phyloP scores from a whole-genome alignment of 2,329 filamentous ascomycete genomes.

The Byssoonygena ceratinophila region DNA sequence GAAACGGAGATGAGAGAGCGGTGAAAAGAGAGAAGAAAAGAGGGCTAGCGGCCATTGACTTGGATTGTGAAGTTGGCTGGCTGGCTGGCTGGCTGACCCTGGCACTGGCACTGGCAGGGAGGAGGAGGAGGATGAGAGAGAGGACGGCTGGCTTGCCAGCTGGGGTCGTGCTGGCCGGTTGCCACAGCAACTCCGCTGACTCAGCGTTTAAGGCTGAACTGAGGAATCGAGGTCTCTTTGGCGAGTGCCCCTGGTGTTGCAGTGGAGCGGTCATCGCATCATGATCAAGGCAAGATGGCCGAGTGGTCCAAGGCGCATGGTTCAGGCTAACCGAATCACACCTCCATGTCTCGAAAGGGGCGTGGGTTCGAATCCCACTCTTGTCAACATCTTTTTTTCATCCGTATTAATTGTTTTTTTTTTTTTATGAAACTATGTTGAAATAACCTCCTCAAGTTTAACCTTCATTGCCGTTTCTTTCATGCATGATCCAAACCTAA shows the following conservation, averaged over 20 bases:
- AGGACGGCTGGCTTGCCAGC: too few relatives aligned
- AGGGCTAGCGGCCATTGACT: too few relatives aligned
- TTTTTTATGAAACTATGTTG: too few relatives aligned
- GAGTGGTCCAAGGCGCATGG: conserved; percentile 7
- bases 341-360: conserved; percentile 6
- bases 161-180: too few relatives aligned
- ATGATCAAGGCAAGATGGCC: background rate
- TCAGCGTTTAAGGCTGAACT: conserved; percentile 9
- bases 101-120: background rate
- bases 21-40: background rate
- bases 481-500: too few relatives aligned
- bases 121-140: background rate
- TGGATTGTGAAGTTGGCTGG: too few relatives aligned
- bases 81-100: conserved; percentile 1
- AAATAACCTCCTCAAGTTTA: too few relatives aligned
- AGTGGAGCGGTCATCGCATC: too few relatives aligned
- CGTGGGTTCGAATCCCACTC: conserved; percentile 7
- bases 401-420: too few relatives aligned
- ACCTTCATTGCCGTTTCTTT: too few relatives aligned
- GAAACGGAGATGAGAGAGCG: background rate
- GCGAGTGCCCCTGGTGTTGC: too few relatives aligned
- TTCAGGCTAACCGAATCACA: background rate
- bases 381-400: conserved; percentile 7
- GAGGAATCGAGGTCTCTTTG: too few relatives aligned
- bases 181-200: conserved; percentile 5